A percentile compares a stretch with the other conserved stretches of the same genome.
Evolutionary conservation across 306 rosid species (phyloP).

Genomic region (Vachellia pachyceras): DNA sequence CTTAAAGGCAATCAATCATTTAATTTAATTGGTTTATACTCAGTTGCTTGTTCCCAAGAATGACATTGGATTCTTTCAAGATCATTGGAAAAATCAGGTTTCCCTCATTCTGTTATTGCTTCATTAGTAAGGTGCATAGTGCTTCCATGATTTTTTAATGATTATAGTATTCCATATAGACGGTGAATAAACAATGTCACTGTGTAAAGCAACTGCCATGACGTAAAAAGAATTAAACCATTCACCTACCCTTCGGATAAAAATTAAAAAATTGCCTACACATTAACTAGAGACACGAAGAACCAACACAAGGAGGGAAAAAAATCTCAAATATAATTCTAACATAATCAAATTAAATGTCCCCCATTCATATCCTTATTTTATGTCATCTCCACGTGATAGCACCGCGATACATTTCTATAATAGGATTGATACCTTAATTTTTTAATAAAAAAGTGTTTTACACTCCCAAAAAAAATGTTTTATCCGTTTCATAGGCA

Average conservation of each 20-base stretch:
- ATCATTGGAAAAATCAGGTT: constrained; percentile 2
- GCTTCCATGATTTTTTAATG: constrained; percentile 16
- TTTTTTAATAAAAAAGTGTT: neutral
- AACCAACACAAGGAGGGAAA: neutral
- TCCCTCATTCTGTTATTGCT: constrained; percentile 32
- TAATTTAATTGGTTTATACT: neutral
- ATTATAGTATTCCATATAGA: constrained; percentile 35
- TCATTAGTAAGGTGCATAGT: neutral
- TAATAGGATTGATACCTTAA: neutral
- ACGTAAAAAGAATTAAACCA: constrained; percentile 39
- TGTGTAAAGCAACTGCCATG: constrained; percentile 50
- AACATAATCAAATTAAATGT: constrained; percentile 16
- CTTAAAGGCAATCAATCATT: neutral
- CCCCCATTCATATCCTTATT: constrained; percentile 14
- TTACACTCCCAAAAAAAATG: too few relatives aligned
- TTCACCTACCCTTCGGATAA: constrained; percentile 48
- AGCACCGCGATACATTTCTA: constrained; percentile 23
- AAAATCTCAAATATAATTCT: constrained; percentile 36
- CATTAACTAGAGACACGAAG: constrained; percentile 24
- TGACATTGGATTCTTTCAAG: constrained; percentile 47
- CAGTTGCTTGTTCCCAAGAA: constrained; percentile 1
- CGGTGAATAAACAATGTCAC: constrained; percentile 59
- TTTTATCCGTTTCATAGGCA: too few relatives aligned
- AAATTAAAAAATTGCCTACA: constrained; percentile 36
- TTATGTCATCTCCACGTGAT: constrained; percentile 46